Base-by-base conservation (phyloP, 306 rosid genomes). In the Astragalus membranaceus region DNA sequence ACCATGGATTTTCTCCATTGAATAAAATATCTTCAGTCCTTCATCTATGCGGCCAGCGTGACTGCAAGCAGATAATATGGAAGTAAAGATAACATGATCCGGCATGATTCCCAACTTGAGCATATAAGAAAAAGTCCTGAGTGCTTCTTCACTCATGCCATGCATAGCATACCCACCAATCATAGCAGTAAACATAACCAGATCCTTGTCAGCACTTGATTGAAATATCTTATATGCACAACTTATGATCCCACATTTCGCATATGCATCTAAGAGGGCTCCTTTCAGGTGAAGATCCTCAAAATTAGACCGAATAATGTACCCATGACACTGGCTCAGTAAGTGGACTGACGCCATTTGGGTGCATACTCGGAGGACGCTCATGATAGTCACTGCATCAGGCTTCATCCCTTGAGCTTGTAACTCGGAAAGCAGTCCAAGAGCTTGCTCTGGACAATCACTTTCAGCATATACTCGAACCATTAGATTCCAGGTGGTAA, bases 401-500 rank as follows among this genome's bases (percentile, higher is more conserved):
- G 98, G 97, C 76, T 82, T 93, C 97, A 85, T 82, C 75, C 96
- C 92, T 71, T 5, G 83, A 59, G 78, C 69, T 74, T 88, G 94
- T 72, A 93, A 81, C 76, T 80, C 81, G 4, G 4, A 59, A 66
- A 85, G 76, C 81, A 90, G 50, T 63, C 35, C 52, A 39, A 88
- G 74, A 55, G 97, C 90, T 74, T 81, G 83, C 77, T 67, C 86
- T 52, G 81, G 85, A 83, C 84, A 74, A 74, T 85, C 89, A 64
- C 90, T 93, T 71, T 84, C 90, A 4, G 90, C 95, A 70, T 88
- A 85, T 68, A 79, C 96, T 39, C 86, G 84, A 59, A 93, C 71
- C 98, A 93, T 84, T 26, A 90, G 87, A 85, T 90, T 93, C 96
- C 96, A 92, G 14, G 93, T 85, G 77, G 95, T 90, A 75, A 90